phyloP scores from a whole-genome alignment of 148 eudicot genomes.

The Nyssa sinensis region DNA sequence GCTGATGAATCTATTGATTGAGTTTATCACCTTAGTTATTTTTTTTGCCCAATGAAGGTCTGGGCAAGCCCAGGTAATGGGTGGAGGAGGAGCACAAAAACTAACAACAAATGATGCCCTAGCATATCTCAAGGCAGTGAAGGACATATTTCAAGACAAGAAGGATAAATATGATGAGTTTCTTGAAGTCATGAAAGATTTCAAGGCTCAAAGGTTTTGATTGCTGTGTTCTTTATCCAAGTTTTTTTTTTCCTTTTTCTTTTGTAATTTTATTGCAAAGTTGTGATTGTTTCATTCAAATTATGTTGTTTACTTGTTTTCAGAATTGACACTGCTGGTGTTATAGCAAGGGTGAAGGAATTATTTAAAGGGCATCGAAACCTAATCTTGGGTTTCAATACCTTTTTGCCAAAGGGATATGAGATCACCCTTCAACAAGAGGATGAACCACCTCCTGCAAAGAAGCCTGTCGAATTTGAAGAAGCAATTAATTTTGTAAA shows the following conservation, averaged over 20 bases:
- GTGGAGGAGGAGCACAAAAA: slow-evolving; percentile 39
- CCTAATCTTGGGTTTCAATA: slow-evolving; percentile 75
- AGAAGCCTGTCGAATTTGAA: slow-evolving; percentile 70
- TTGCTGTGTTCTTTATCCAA: slow-evolving; percentile 9
- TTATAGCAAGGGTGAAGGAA: slow-evolving; percentile 63
- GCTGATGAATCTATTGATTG: background rate
- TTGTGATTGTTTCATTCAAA: slow-evolving; percentile 1
- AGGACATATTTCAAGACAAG: slow-evolving; percentile 54
- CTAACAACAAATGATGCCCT: slow-evolving; percentile 63
- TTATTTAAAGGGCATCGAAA: slow-evolving; percentile 67
- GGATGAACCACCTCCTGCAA: slow-evolving; percentile 33
- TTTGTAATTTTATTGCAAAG: background rate
- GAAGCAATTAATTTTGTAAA: slow-evolving; percentile 71
- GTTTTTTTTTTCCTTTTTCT: no score
- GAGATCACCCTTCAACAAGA: slow-evolving; percentile 51
- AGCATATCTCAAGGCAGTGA: slow-evolving; percentile 57
- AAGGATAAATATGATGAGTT: slow-evolving; percentile 61
- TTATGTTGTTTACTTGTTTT: slow-evolving; percentile 18
- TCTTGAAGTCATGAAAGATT: slow-evolving; percentile 75
- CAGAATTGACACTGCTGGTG: slow-evolving; percentile 67
- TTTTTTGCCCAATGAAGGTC: slow-evolving; percentile 36
- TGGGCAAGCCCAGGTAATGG: slow-evolving; percentile 44
- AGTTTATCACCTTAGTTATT: background rate
- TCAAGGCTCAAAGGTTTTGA: slow-evolving; percentile 67
- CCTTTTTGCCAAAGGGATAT: slow-evolving; percentile 65